phyloP scores from a whole-genome alignment of 2,329 filamentous ascomycete genomes.

The Fusarium nodosum region DNA sequence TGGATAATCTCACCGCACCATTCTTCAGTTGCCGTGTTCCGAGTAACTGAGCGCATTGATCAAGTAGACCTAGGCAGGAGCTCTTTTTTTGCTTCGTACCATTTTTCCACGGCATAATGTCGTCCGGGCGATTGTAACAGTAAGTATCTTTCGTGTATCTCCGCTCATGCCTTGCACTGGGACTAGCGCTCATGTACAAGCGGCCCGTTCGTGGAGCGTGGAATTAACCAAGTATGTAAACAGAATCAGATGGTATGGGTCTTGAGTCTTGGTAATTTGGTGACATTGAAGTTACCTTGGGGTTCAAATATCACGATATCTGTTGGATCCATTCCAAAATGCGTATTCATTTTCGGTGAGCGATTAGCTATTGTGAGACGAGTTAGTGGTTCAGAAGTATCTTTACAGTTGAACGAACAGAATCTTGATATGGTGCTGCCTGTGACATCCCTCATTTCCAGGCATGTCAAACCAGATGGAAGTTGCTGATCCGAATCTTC shows the following conservation, averaged over 20 bases:
- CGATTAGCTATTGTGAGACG: constrained; percentile 36
- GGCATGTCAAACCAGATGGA: background rate
- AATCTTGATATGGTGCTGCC: constrained; percentile 12
- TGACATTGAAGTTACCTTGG: constrained; percentile 37
- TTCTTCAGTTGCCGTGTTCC: constrained; percentile 49
- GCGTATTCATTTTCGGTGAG: constrained; percentile 21
- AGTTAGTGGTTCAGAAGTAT: background rate
- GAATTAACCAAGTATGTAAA: constrained; percentile 27
- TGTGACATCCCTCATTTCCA: constrained; percentile 35
- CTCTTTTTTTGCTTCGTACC: constrained; percentile 7
- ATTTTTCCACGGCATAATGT: constrained; percentile 5
- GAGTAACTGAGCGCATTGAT: constrained; percentile 40
- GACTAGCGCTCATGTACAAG: constrained; percentile 34
- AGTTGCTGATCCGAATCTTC: constrained; percentile 18
- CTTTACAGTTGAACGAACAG: background rate
- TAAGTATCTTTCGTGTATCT: constrained; percentile 26
- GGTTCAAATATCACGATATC: constrained; percentile 20
- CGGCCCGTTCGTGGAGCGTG: constrained; percentile 40
- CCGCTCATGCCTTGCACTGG: constrained; percentile 33
- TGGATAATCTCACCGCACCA: constrained; percentile 48
- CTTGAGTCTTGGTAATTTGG: constrained; percentile 25
- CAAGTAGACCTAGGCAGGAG: constrained; percentile 9
- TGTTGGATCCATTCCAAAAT: constrained; percentile 11
- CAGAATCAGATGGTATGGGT: constrained; percentile 17
- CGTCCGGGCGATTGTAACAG: constrained; percentile 19